Conservation (phyloP, 805 yeast genomes). For the Helenozyma baotianmanensis region DNA sequence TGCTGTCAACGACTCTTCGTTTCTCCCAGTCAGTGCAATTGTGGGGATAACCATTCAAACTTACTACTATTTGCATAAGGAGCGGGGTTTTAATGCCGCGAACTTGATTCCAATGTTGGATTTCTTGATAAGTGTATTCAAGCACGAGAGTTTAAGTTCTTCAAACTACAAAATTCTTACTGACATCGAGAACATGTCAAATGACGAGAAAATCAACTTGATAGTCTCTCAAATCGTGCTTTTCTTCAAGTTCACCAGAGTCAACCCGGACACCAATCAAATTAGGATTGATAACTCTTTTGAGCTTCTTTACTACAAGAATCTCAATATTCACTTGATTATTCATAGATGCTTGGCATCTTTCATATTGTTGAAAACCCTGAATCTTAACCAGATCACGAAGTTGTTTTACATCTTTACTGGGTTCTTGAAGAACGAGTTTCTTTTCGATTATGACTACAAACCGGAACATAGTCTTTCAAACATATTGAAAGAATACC, state of each 20-base stretch:
- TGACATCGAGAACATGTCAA: constrained; percentile 15
- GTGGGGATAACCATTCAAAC: constrained; percentile 44
- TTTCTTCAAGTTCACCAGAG: constrained; percentile 16
- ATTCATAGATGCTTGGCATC: constrained; percentile 48
- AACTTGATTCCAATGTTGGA: constrained; percentile 29
- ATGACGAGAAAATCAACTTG: constrained; percentile 21
- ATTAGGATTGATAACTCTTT: constrained; percentile 42
- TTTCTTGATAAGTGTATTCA: constrained; percentile 18
- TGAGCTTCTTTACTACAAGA: constrained; percentile 55
- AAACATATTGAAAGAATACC: constrained; percentile 20
- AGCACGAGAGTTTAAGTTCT: constrained; percentile 18
- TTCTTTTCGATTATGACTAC: constrained; percentile 38
- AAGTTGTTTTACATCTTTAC: constrained; percentile 31
- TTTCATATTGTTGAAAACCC: constrained; percentile 36
- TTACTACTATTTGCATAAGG: constrained; percentile 21
- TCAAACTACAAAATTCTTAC: constrained; percentile 21
- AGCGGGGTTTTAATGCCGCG: constrained; percentile 14
- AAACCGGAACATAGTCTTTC: constrained; percentile 26
- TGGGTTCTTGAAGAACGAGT: constrained; percentile 37
- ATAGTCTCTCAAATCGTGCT: constrained; percentile 23
- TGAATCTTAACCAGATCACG: constrained; percentile 16
- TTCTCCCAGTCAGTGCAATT: constrained; percentile 50
- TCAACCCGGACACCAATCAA: constrained; percentile 10
- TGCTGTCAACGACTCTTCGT: constrained; percentile 47
- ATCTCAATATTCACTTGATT: constrained; percentile 51